Evolutionary conservation across 805 yeast genomes (phyloP), one percentile per base, ranked within the genome.

Genomic region (Metschnikowia anglica): DNA sequence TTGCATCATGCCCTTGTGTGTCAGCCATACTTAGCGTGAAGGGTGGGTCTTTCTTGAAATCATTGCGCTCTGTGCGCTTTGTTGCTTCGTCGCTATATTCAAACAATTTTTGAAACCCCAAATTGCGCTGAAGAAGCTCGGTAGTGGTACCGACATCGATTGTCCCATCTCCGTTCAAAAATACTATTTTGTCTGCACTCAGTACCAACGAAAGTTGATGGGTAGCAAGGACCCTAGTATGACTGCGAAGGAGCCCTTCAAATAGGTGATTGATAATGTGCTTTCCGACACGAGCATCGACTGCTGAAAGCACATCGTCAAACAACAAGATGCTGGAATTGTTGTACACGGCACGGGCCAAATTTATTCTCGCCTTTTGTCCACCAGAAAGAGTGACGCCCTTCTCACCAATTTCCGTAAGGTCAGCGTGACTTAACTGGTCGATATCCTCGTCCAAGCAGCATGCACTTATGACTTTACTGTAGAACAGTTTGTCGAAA

Each of bases 311-410:
- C 11, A 86, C 88, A 59, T 87, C 95, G 58, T 87, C 95, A 39
- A 87, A 63, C 39, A 87, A 62, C 31, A 83, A 73, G 18, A 85
- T 81, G 55, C 84, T 88, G 15, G 76, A 74, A 20, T 80, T 72
- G 11, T 82, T 77, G 56, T 87, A 87, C 2, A 85, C 88, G 2
- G 91, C 84, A 58, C 95, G 74, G 3, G 95, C 95, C 46, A 87
- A 65, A 56, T 80, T 79, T 40, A 87, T 76, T 60, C 95, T 76
- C 0, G 95, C 91, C 68, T 87, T 87, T 60, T 87, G 95, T 38
- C 95, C 95, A 43, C 95, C 95, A n/a, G 91, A 83, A 31, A 87
- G 65, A 0, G 93, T 85, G 36, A 87, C 81, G 55, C 95, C 95
- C 59, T 87, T 74, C 60, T 87, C 95, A 48, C 95, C 95, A 53